Evolutionary conservation across 1,284 basidiomycete genomes (phyloP).

Genomic region (Cutaneotrichosporon mucoides): DNA sequence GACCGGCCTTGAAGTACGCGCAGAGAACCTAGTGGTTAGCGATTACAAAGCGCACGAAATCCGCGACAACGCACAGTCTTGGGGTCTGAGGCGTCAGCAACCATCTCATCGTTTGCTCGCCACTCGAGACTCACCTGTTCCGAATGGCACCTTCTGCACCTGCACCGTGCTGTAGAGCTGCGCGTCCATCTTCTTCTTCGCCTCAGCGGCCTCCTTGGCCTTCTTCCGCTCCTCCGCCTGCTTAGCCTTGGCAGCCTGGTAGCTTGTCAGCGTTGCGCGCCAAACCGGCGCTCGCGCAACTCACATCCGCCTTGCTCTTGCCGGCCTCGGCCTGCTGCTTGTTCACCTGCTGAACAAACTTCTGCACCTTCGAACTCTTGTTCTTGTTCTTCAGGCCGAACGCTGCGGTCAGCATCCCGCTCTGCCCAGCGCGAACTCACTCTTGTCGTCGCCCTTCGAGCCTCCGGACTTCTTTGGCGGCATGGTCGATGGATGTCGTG

Average conservation of each 20-base stretch:
- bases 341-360: conserved; percentile 72
- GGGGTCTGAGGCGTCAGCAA: conserved; percentile 57
- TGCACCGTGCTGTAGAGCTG: conserved; percentile 69
- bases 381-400: conserved; percentile 98
- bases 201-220: conserved; percentile 74
- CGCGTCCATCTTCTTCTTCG: conserved; percentile 76
- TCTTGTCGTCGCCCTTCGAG: conserved; percentile 41
- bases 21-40: conserved; percentile 59
- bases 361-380: conserved; percentile 88
- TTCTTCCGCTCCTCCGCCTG: conserved; percentile 74
- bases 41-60: not conserved
- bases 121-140: conserved; percentile 60
- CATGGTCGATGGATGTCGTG: conserved; percentile 27
- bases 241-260: conserved; percentile 69
- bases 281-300: conserved; percentile 17
- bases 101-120: conserved; percentile 15
- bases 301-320: conserved; percentile 64
- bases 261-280: not conserved
- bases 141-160: conserved; percentile 79
- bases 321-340: conserved; percentile 63
- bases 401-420: conserved; percentile 31
- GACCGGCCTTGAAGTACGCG: conserved; percentile 80
- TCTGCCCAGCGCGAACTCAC: not conserved
- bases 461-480: conserved; percentile 35
- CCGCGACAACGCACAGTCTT: conserved; percentile 57